Base-by-base conservation (phyloP, 305 asterid species). In the Solanum hybrid region DNA sequence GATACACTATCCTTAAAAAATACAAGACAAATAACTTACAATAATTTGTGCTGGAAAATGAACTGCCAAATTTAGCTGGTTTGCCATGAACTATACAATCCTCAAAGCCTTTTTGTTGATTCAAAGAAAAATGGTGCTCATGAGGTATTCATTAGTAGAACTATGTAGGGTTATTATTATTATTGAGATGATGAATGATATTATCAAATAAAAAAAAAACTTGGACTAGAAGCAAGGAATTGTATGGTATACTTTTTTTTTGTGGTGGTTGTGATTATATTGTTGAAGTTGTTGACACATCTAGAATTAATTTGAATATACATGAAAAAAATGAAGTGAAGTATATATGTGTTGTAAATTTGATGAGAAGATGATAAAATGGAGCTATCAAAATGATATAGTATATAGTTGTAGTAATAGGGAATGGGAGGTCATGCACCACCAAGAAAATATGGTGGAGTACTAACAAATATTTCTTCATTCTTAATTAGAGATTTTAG, bases 181-280 rank as follows among this genome's bases (percentile, higher is more conserved):
- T 42, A 88, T 42, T 66, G 66, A 73, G 31, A 86, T 32, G 46
- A 77, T 34, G 82, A 77, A 84, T 32, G 87, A 40, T 87, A 84
- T 32, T 86, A 72, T 85, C 88, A 26, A 79, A 38, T 85, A 20
- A 29, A 16, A 9, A 46, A 38, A 78, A 14, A 89, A 60, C 93
- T 94, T 95, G 84, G 78, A 90, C n/a, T 86, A 69, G 90, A 95
- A 93, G 98, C 90, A 92, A 91, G 72, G 80, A 87, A 32, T 77
- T 69, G 77, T 31, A 34, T 72, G 85, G 75, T 75, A 36, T 72
- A 79, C 73, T 42, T 26, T 20, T 34, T 72, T 13, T 66, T 85
- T 90, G 79, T 34, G 72, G 91, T 87, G 38, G 89, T 51, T 79
- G 89, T 87, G 87, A 82, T 75, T 88, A 78, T 78, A 35, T 78